Evolutionary conservation across 1,284 basidiomycete species (phyloP), one percentile per base, ranked within the genome.

Genomic region (Sporisorium graminicola): DNA sequence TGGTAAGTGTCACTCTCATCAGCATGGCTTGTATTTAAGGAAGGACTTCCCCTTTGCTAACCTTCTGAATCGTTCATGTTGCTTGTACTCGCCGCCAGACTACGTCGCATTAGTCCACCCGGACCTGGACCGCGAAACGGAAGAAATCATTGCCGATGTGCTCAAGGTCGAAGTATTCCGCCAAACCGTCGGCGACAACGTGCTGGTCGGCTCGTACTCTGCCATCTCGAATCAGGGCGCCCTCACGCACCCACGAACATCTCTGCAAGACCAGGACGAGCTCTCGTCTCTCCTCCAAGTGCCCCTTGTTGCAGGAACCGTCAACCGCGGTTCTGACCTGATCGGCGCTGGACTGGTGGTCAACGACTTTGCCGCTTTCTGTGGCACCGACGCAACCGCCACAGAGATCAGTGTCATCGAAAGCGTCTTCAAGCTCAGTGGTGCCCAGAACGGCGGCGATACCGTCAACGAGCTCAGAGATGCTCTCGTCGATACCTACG

Each of bases 81-180:
- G n/a, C n/a, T n/a, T n/a, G n/a, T n/a, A n/a, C n/a, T n/a, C n/a
- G 3, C 12, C 22, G 49, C 5, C 63, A 79, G 78, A 86, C 58
- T 81, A 84, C 61, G 80, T 82, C 20, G 84, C 80, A 31, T 63
- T 83, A 26, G 79, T 84, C 26, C 81, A 82, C 87, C 97, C 97
- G 14, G 97, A 99, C 82, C 89, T 99, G 71, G 96, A 99, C 88
- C 90, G 96, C 65, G 97, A 99, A 88, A 99, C 97, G 9, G 97
- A 99, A 86, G 97, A 99, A 87, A 99, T 99, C 87, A 98, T 99
- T 86, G 96, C 97, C 55, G 97, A 99, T 87, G 94, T 98, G 13
- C 90, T 99, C 79, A 98, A 98, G 87, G 97, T 99, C 70, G 97
- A 99, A 87, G 97, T 99, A 5, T 99, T 99, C 89, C 89, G 96